Percentiles rank a stretch among this genome's conserved stretches.
These are phyloP conservation scores for Scleromitrula shiraiana DNA, from an alignment of 2,329 filamentous ascomycete genomes.

Conservation along the genomic window DNA sequence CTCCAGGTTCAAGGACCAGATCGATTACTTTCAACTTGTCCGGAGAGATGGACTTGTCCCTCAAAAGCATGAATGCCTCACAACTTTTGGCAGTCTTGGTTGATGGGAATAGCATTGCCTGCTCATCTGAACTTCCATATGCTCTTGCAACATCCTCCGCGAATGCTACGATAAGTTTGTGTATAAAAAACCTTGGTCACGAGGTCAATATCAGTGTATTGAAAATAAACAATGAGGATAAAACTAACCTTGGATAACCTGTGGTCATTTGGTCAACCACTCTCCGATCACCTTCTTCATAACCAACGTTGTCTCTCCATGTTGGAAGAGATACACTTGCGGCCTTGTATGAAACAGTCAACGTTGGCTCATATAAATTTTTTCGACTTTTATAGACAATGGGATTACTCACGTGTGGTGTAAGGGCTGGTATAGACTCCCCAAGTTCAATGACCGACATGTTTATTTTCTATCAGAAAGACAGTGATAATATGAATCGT, in stretches of 20 bases:
- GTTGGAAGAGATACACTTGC: constrained; percentile 94
- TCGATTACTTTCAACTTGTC: constrained; percentile 49
- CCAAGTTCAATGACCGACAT: constrained; percentile 30
- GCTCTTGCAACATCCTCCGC: constrained; percentile 57
- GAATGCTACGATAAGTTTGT: constrained; percentile 71
- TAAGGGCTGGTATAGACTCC: constrained; percentile 30
- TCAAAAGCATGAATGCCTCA: constrained; percentile 59
- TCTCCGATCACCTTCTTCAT: constrained; percentile 87
- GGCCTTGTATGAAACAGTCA: constrained; percentile 48
- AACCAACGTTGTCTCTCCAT: constrained; percentile 84
- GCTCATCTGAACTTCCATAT: constrained; percentile 53
- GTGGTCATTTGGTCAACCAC: constrained; percentile 79
- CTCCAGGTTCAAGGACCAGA: constrained; percentile 53
- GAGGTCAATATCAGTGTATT: constrained; percentile 17
- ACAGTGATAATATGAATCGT: too few relatives aligned
- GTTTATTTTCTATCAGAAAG: background rate
- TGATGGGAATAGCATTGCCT: constrained; percentile 80
- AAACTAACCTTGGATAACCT: constrained; percentile 71
- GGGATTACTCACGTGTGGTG: constrained; percentile 28
- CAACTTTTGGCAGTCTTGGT: constrained; percentile 62
- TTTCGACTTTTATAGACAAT: background rate
- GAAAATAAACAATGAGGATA: background rate
- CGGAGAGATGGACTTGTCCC: constrained; percentile 44
- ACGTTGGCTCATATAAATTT: constrained; percentile 9
- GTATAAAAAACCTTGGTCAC: constrained; percentile 72